Base-by-base conservation (phyloP, 2,329 filamentous ascomycete genomes). In the Pseudocercospora fijiensis region DNA sequence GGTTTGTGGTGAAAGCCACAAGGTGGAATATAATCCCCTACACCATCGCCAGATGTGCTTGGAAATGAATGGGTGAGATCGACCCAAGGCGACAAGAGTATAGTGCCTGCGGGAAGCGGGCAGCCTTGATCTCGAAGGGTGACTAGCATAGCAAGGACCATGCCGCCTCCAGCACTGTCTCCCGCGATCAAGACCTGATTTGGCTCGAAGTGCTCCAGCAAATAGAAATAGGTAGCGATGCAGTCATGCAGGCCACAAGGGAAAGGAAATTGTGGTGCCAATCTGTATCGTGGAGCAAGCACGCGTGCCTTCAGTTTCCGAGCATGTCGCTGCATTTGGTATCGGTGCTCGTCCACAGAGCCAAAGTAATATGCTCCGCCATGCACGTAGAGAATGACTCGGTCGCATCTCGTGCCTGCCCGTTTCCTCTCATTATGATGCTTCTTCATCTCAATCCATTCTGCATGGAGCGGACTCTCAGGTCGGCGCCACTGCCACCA, bases 361-460 rank as follows among this genome's bases (percentile, higher is more conserved):
- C 95, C 94, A 75, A 99, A 98, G 78, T 89, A 99, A 78, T 96
- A 98, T 20, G 90, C 94, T 6, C 94, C 94, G 13, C 95, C 95
- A 74, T 98, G 95, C 22, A 98, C 83, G 77, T 98, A 98, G 24
- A 99, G 81, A 86, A 98, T 96, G 63, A 96, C 87, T 58, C 92
- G 87, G 69, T 87, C 88, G 18, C 85, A 85, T 22, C 84, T 82
- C 18, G 64, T 59, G 56, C 86, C 85, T 16, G 79, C 79, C 0
- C 79, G 79, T 72, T 85, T 85, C 62, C 91, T 86, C 73, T 90
- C 87, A 65, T 89, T 82, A 73, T 91, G 89, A 76, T 98, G 90
- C 58, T 87, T 84, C 69, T 86, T 88, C 93, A 97, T 97, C 82
- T 98, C 95, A 69, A 99, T 91, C 94, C 93, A 98, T 75, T 99